These are phyloP conservation scores for Pseudogymnoascus sp. DNA, from an alignment of 2,329 filamentous ascomycete genomes.

Conservation along the genomic window DNA sequence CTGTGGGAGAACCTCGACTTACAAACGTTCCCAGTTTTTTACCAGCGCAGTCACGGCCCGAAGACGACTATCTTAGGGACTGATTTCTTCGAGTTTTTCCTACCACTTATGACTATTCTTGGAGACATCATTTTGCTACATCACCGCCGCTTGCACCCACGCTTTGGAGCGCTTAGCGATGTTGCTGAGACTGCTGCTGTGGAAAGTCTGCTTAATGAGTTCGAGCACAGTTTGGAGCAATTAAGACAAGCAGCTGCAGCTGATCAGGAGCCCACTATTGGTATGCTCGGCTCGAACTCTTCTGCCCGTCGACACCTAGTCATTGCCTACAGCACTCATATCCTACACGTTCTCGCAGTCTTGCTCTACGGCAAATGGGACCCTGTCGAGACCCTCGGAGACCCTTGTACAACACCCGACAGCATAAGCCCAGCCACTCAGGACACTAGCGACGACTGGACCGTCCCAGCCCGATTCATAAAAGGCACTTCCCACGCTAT, in stretches of 20 bases:
- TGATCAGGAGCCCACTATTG: background rate
- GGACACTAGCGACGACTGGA: conserved; percentile 42
- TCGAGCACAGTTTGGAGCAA: conserved; percentile 9
- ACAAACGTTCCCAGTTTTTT: background rate
- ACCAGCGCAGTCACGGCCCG: conserved; percentile 26
- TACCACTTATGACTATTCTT: conserved; percentile 41
- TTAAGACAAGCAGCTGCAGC: background rate
- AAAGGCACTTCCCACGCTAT: conserved; percentile 41
- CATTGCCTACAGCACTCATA: background rate
- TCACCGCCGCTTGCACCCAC: conserved; percentile 36
- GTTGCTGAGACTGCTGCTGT: conserved; percentile 20
- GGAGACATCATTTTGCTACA: conserved; percentile 43
- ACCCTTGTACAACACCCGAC: conserved; percentile 40
- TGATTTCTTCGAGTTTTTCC: conserved; percentile 42
- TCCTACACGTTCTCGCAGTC: background rate
- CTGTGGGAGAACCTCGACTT: conserved; percentile 8
- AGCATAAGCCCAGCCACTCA: conserved; percentile 42
- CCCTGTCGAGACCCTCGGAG: conserved; percentile 39
- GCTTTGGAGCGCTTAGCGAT: conserved; percentile 33
- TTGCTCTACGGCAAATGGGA: conserved; percentile 28
- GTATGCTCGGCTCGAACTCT: background rate
- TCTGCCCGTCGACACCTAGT: background rate
- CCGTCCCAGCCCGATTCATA: conserved; percentile 37
- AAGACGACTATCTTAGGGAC: conserved; percentile 33
- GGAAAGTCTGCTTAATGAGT: conserved; percentile 7